Base-by-base conservation (phyloP, 805 yeast genomes). In the Starmerella ratchasimensis region DNA sequence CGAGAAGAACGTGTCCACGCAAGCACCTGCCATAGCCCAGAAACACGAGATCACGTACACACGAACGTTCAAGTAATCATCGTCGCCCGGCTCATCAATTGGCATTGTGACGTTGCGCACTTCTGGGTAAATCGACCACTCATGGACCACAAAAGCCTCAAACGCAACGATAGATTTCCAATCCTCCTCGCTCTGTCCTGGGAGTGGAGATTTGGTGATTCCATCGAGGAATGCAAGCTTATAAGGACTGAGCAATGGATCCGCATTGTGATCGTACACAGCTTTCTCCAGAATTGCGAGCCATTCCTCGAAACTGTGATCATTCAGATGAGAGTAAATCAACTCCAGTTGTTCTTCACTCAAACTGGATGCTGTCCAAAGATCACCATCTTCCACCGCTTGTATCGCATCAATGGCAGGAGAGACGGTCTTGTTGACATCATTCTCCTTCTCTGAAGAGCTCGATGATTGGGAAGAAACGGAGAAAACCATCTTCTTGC, bases 81-180 rank as follows among this genome's bases (percentile, higher is more conserved):
- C 50, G 14, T 47, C 41, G 8, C 45, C 37, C 36, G 71, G 74
- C 38, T 72, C 75, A 46, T 72, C 77, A 33, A 51, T 59, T 1
- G 74, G 68, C 21, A 64, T 68, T 5, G 70, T 65, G 22, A 71
- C 68, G 7, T 76, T 66, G 22, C 79, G 57, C n/a, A 74, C 73
- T 50, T 74, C 77, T 3, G 77, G 75, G 43, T 72, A 72, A 3
- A 76, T 75, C 1, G 76, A 69, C 53, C 65, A 67, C 41, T 50
- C 57, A 28, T 45, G 34, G 34, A 57, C 57, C 28, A 69, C 50
- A 18, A 62, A 64, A 3, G 72, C 71, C 42, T 67, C 65, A 22
- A 63, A 51, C 38, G 55, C 58, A 24, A 45, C 40, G 13, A 38
- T 15, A 8, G 27, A 31, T 14, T 40, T 39, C 41, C 43, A 38